phyloP scores from a whole-genome alignment of 352 stramenopile species.

The Thraustochytrium striatum region DNA sequence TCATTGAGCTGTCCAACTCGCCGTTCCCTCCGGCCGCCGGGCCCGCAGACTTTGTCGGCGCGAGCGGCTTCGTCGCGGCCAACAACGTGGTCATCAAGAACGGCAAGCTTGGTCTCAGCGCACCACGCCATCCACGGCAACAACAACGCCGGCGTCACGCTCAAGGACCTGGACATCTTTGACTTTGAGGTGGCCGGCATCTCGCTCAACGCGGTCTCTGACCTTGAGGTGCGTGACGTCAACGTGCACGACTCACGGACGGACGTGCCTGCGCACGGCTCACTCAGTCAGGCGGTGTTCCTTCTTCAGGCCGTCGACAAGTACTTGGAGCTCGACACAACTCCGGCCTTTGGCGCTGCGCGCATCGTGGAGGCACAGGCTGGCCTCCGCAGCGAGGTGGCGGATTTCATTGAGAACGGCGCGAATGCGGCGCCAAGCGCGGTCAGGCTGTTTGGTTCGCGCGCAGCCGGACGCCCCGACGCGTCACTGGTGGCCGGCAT shows the following conservation, averaged over 20 bases:
- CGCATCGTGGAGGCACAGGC: too few species aligned
- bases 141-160: not conserved
- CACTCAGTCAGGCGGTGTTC: constrained; percentile 3
- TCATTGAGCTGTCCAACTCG: constrained; percentile 25
- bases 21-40: constrained; percentile 4
- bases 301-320: not conserved
- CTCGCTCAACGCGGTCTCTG: not conserved
- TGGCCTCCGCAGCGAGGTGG: not conserved
- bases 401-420: not conserved
- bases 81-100: constrained; percentile 27
- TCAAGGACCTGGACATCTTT: constrained; percentile 16
- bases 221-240: not conserved
- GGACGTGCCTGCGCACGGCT: not conserved
- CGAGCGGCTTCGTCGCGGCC: not conserved
- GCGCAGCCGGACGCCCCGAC: constrained; percentile 4
- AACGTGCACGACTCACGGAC: not conserved
- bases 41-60: not conserved
- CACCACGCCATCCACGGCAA: constrained; percentile 46
- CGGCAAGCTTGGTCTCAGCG: not conserved
- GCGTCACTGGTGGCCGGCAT: constrained; percentile 25
- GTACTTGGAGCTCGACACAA: too few species aligned
- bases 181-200: constrained; percentile 44
- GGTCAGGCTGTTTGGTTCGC: constrained; percentile 31
- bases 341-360: too few species aligned
- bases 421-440: too few species aligned